Evolutionary conservation across 2,329 filamentous ascomycete species (phyloP), one percentile per base, ranked within the genome.

Genomic region (Verticillium isaacii): DNA sequence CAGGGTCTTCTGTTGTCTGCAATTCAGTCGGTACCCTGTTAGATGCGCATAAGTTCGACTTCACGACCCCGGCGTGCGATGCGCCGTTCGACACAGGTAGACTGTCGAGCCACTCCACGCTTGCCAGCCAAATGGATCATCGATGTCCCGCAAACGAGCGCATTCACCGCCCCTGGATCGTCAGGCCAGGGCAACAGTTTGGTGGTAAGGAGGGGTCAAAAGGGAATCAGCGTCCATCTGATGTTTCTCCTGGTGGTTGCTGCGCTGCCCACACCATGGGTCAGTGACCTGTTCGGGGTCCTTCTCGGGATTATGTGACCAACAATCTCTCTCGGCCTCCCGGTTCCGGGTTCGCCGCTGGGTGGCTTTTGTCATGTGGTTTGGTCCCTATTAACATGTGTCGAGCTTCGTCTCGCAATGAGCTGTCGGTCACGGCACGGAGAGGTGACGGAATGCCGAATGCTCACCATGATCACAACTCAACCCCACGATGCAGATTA

Each of bases 171-270:
- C 57, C 57, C 57, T 58, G 57, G 57, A 58, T 58, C 57, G 57
- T 19, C 57, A 58, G 57, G 57, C 17, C 41, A 58, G 25, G 36
- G 59, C 45, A 36, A 60, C 57, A 25, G 25, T 32, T 56, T 41
- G 45, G 57, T 6, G 29, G 55, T 29, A 37, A 37, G 45, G 29
- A 32, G 50, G 34, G 34, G 41, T 32, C 39, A 57, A 61, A 25
- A 64, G 39, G 55, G 45, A 52, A 52, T 52, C 19, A 19, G 45
- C 45, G 45, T 23, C 45, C 60, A 58, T 56, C 32, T 55, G 56
- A 50, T 65, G 64, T 65, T 59, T 65, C 57, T 63, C 58, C 36
- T 62, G 59, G 32, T 60, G 64, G 62, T 65, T 65, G 64, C 60
- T 36, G 62, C 57, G 60, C 60, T 62, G 62, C 61, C 34, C 45